Evolutionary conservation across 805 yeast species (phyloP).

Genomic region (Candida mattraensis): DNA sequence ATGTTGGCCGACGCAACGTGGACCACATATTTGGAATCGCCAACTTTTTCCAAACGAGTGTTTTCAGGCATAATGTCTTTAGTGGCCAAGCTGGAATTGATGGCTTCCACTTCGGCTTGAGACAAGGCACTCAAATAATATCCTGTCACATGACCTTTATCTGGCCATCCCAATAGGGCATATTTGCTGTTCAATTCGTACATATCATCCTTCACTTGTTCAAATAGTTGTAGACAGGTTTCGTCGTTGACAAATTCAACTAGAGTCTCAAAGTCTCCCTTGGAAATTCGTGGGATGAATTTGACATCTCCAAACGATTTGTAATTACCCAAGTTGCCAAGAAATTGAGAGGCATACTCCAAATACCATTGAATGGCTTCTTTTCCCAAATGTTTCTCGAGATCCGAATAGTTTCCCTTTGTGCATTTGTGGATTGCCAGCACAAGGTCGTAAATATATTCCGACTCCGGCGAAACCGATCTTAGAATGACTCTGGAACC

Average conservation of each 20-base stretch:
- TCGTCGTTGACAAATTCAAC: conserved; percentile 42
- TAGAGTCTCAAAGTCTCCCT: conserved; percentile 48
- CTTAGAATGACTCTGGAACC: conserved; percentile 80
- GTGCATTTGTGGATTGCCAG: conserved; percentile 54
- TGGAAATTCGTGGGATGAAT: conserved; percentile 66
- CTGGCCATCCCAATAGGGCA: conserved; percentile 74
- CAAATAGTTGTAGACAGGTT: conserved; percentile 36
- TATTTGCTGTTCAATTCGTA: conserved; percentile 50
- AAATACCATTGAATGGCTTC: conserved; percentile 48
- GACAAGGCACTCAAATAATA: conserved; percentile 64
- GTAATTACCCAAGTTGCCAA: conserved; percentile 73
- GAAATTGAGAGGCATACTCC: conserved; percentile 74
- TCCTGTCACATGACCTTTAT: conserved; percentile 69
- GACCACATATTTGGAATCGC: conserved; percentile 50
- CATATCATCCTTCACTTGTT: conserved; percentile 46
- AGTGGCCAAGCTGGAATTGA: conserved; percentile 65
- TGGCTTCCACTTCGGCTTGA: conserved; percentile 60
- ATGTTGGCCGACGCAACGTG: conserved; percentile 65
- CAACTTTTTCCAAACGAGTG: conserved; percentile 65
- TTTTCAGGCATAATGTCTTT: conserved; percentile 74
- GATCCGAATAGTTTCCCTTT: conserved; percentile 45
- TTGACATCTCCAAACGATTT: conserved; percentile 89
- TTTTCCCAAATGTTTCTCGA: conserved; percentile 36
- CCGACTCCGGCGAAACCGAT: conserved; percentile 82
- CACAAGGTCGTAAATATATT: conserved; percentile 69